Conservation (phyloP, 106 monocot genomes). For the Xerophyta viscosa region DNA sequence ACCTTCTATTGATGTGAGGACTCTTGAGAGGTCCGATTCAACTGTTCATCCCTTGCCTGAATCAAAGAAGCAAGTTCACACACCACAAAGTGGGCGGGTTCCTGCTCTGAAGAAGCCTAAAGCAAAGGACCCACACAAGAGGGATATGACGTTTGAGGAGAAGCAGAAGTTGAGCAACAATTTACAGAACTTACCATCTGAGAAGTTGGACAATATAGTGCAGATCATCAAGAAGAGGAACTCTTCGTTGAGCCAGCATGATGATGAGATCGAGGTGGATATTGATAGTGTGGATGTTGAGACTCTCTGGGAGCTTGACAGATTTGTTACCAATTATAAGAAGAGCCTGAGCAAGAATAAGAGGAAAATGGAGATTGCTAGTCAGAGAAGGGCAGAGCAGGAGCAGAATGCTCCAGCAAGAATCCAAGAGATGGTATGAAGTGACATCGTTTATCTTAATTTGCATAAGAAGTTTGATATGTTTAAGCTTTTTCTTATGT, state of each 20-base stretch:
- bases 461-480: not conserved
- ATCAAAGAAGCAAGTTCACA: conserved; percentile 25
- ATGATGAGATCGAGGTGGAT: conserved; percentile 98
- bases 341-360: conserved; percentile 97
- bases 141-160: conserved; percentile 98
- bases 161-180: conserved; percentile 85
- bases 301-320: conserved; percentile 99
- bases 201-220: conserved; percentile 81
- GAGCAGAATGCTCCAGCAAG: conserved; percentile 16
- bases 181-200: conserved; percentile 75
- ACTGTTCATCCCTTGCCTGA: conserved; percentile 41
- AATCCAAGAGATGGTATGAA: conserved; percentile 24
- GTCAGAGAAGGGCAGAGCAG: conserved; percentile 21
- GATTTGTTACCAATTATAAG: conserved; percentile 92
- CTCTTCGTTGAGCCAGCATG: conserved; percentile 72
- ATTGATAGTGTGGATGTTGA: conserved; percentile 92
- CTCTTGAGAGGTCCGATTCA: conserved; percentile 70
- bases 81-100: no score
- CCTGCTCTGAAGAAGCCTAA: conserved; percentile 80
- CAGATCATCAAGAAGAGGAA: conserved; percentile 97
- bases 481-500: not conserved
- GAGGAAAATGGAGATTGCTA: conserved; percentile 74
- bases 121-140: conserved; percentile 84
- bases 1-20: conserved; percentile 41
- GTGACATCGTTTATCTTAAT: no score